Conservation (phyloP, 140 eudicot genomes). For the Oenanthe javanica region DNA sequence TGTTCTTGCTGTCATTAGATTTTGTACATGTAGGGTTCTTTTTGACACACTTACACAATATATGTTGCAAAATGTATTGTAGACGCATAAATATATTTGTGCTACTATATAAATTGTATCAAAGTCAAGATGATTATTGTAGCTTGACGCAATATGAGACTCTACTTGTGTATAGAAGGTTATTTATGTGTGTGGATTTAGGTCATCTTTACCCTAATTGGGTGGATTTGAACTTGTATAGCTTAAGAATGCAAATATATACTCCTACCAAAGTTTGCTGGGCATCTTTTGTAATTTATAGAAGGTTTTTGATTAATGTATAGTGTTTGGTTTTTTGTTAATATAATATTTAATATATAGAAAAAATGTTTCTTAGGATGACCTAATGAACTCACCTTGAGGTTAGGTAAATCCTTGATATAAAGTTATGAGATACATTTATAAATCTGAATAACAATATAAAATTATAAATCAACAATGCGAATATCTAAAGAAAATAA, state of each 20-base stretch:
- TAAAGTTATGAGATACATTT: no score
- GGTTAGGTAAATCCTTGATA: not conserved
- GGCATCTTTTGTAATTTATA: not conserved
- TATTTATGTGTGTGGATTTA: not conserved
- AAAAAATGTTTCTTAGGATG: not conserved
- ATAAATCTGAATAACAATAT: not conserved
- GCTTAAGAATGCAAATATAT: not conserved
- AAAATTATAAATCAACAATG: no score
- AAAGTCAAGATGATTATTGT: not conserved
- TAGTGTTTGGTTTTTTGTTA: not conserved
- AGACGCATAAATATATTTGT: not conserved
- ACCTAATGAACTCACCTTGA: not conserved
- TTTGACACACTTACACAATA: not conserved
- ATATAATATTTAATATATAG: not conserved
- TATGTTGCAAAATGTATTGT: not conserved
- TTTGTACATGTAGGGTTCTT: slow-evolving; percentile 5
- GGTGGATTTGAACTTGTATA: not conserved
- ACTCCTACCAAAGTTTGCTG: not conserved
- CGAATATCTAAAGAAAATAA: no score
- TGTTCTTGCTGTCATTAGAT: not conserved
- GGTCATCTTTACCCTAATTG: not conserved
- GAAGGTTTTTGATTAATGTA: not conserved
- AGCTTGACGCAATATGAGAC: not conserved
- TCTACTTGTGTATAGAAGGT: not conserved
- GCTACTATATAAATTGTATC: not conserved